These are phyloP conservation scores for Eucalyptus regnans DNA, from an alignment of 345 rosid genomes.

Conservation along the genomic window DNA sequence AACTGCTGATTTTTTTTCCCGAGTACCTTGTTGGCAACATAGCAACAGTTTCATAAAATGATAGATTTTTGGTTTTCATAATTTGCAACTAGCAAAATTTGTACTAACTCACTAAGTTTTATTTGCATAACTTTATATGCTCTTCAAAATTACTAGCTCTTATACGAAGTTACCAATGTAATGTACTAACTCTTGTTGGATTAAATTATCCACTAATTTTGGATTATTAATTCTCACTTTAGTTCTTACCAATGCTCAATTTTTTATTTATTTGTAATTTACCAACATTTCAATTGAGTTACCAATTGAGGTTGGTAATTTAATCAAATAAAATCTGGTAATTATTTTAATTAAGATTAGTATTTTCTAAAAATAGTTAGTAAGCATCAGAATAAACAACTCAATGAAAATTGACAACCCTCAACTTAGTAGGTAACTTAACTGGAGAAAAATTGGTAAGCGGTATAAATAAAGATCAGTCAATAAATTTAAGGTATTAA, in stretches of 20 bases:
- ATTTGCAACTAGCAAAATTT: background rate
- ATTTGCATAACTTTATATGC: background rate
- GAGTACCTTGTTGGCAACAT: background rate
- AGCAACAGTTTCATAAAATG: background rate
- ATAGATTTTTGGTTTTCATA: background rate
- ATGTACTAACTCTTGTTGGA: background rate
- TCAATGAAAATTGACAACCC: background rate
- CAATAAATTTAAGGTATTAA: background rate
- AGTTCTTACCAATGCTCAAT: background rate
- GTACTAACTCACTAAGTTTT: background rate
- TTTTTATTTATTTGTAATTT: background rate
- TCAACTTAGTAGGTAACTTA: background rate
- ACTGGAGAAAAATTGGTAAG: background rate
- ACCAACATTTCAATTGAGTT: background rate
- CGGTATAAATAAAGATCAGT: background rate
- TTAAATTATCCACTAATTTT: background rate
- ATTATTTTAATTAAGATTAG: background rate
- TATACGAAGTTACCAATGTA: background rate
- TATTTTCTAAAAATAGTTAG: background rate
- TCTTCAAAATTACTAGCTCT: background rate
- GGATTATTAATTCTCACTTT: background rate
- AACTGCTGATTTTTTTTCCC: background rate
- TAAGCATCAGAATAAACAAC: background rate
- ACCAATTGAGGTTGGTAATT: background rate
- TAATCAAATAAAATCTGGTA: background rate